Conservation (phyloP, 2,329 filamentous ascomycete genomes). For the Alternaria panax region DNA sequence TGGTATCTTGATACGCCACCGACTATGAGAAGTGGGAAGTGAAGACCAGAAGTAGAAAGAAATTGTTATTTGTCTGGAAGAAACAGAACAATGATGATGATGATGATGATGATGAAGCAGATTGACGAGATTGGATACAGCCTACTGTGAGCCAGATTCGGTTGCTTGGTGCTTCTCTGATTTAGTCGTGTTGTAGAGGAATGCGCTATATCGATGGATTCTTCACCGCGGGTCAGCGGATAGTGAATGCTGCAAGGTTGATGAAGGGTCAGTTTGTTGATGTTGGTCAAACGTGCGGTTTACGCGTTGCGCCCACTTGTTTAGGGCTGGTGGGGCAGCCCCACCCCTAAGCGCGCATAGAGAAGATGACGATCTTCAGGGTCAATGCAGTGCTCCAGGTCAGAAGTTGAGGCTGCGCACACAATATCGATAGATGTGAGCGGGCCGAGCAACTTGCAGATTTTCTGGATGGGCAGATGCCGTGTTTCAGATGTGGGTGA, state of each 20-base stretch:
- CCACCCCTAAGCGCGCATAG: conserved; percentile 1
- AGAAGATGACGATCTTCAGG: conserved; percentile 20
- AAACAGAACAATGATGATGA: neutral
- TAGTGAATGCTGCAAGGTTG: neutral
- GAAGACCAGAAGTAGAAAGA: neutral
- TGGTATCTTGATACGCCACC: neutral
- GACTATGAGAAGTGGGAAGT: neutral
- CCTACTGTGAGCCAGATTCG: neutral
- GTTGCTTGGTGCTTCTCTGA: neutral
- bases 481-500: conserved; percentile 17
- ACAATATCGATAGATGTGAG: conserved; percentile 1
- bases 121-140: neutral
- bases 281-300: conserved; percentile 2
- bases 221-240: neutral
- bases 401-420: neutral
- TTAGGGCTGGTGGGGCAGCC: neutral
- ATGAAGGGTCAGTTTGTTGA: neutral
- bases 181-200: neutral
- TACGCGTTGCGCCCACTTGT: neutral
- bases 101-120: neutral
- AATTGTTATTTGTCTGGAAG: neutral
- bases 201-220: neutral
- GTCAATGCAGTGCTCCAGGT: conserved; percentile 2
- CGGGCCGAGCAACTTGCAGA: conserved; percentile 4
- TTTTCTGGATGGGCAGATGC: conserved; percentile 4